Evolutionary conservation across 2,329 filamentous ascomycete genomes (phyloP).

Genomic region (Aspergillus sp.): DNA sequence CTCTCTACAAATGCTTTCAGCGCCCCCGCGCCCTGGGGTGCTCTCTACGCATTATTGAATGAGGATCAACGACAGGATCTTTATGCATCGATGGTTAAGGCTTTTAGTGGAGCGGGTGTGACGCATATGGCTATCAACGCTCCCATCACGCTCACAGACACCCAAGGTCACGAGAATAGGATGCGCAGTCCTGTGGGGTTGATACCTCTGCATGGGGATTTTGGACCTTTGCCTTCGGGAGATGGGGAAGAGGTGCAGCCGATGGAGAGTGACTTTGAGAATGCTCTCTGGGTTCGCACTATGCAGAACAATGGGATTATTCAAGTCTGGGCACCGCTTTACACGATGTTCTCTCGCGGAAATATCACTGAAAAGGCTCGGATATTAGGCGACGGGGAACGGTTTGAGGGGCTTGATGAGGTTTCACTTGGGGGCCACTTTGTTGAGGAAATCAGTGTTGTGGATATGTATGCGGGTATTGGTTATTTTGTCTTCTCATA

Average conservation of each 20-base stretch:
- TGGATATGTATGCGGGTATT: constrained; percentile 89
- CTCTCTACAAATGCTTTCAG: constrained; percentile 47
- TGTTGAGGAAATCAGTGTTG: constrained; percentile 34
- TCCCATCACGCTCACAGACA: constrained; percentile 44
- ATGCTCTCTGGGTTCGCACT: constrained; percentile 73
- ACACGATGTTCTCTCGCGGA: constrained; percentile 92
- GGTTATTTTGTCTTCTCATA: constrained; percentile 93
- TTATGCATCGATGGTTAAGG: constrained; percentile 36
- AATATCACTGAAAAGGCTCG: constrained; percentile 87
- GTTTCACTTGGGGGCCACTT: constrained; percentile 16
- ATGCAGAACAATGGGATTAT: constrained; percentile 71
- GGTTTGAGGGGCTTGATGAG: constrained; percentile 30
- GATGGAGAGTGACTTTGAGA: constrained; percentile 52
- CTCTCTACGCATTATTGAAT: constrained; percentile 22
- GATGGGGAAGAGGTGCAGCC: constrained; percentile 23
- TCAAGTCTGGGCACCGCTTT: constrained; percentile 82
- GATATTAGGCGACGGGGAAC: constrained; percentile 49
- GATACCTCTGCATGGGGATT: constrained; percentile 66
- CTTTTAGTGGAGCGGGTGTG: constrained; percentile 34
- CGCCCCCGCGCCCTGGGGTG: constrained; percentile 20
- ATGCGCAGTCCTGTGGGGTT: constrained; percentile 70
- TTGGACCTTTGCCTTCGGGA: constrained; percentile 50
- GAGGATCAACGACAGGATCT: constrained; percentile 28
- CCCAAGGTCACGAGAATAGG: constrained; percentile 55
- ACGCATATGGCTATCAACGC: constrained; percentile 58